Percentiles rank a stretch among this genome's conserved stretches.
phyloP scores from a whole-genome alignment of 305 asterid genomes.

The Fraxinus platypoda region DNA sequence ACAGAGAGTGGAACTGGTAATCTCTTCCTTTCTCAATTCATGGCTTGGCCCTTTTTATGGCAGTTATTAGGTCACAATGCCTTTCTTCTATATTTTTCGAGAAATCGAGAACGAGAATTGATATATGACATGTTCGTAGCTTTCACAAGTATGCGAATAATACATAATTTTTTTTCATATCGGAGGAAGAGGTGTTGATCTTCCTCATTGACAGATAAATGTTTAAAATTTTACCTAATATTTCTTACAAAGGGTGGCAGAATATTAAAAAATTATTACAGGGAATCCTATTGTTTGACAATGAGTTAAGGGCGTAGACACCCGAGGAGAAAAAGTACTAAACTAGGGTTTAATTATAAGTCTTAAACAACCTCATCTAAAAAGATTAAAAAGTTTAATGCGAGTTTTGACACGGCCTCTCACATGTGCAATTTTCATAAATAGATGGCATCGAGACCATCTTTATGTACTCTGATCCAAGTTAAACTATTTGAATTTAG shows the following conservation, averaged over 20 bases:
- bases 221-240: too few species aligned
- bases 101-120: background rate
- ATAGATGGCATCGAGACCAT: background rate
- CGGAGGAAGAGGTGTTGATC: background rate
- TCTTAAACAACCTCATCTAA: background rate
- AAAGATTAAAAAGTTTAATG: too few species aligned
- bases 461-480: background rate
- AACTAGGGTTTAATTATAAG: background rate
- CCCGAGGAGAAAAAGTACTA: background rate
- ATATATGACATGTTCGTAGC: background rate
- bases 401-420: background rate
- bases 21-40: background rate
- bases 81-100: background rate
- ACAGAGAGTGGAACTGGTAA: conserved; percentile 81
- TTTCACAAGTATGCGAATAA: background rate
- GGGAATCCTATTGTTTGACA: background rate
- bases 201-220: too few species aligned
- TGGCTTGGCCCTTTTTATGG: background rate
- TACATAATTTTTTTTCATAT: background rate
- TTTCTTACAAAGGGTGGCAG: too few species aligned
- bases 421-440: background rate
- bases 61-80: background rate
- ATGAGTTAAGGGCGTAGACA: background rate
- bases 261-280: too few species aligned
- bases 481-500: background rate